phyloP scores from a whole-genome alignment of 352 stramenopile species.

The Aphanomyces stellatus region DNA sequence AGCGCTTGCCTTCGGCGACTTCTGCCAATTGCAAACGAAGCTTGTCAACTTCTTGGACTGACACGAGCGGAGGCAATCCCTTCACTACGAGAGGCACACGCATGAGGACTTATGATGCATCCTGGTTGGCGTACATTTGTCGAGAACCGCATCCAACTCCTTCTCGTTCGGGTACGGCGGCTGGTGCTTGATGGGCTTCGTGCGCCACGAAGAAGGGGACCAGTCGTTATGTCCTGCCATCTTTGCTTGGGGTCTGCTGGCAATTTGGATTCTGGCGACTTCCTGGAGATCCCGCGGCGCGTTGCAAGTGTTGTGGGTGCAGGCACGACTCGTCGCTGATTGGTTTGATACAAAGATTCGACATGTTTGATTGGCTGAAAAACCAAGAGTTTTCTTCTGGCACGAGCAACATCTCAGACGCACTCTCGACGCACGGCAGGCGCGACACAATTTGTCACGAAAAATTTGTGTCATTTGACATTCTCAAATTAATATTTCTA shows the following conservation, averaged over 20 bases:
- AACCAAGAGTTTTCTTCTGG: background rate
- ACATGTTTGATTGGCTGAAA: background rate
- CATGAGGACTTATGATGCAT: conserved; percentile 28
- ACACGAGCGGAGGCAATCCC: conserved; percentile 89
- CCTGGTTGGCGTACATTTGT: conserved; percentile 46
- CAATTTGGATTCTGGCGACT: too few species aligned
- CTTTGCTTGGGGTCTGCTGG: too few species aligned
- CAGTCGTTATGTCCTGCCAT: too few species aligned
- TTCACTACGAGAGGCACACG: conserved; percentile 35
- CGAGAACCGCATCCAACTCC: conserved; percentile 59
- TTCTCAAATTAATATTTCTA: too few species aligned
- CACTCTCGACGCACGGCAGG: background rate
- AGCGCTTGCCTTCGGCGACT: conserved; percentile 93
- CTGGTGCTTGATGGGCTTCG: conserved; percentile 77
- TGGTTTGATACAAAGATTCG: background rate
- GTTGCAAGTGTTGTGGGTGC: background rate
- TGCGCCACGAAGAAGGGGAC: conserved; percentile 64
- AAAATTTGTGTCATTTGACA: too few species aligned
- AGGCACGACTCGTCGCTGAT: background rate
- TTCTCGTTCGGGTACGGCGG: conserved; percentile 56
- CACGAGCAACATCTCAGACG: too few species aligned
- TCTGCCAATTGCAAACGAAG: conserved; percentile 89
- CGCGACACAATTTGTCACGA: too few species aligned
- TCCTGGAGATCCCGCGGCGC: too few species aligned
- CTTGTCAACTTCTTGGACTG: conserved; percentile 91